Conservation (phyloP, 2,329 filamentous ascomycete genomes). For the Epichloe bromicola region DNA sequence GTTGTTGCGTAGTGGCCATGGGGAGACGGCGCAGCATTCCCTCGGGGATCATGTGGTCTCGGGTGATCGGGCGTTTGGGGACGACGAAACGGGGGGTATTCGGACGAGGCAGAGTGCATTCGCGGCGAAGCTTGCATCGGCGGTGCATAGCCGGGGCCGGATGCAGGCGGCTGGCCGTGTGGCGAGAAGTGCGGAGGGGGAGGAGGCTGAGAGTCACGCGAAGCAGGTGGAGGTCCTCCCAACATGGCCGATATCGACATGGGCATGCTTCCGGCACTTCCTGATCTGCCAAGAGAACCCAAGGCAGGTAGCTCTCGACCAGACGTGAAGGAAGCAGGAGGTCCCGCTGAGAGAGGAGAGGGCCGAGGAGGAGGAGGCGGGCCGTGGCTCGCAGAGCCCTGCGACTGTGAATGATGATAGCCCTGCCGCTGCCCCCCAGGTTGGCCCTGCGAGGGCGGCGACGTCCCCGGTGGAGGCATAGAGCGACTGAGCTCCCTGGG, state of each 20-base stretch:
- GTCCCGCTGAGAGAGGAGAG: slow-evolving; percentile 29
- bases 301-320: slow-evolving; percentile 42
- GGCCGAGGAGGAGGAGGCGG: slow-evolving; percentile 33
- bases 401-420: slow-evolving; percentile 17
- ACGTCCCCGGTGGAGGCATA: slow-evolving; percentile 32
- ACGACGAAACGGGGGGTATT: slow-evolving; percentile 50
- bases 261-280: slow-evolving; percentile 33
- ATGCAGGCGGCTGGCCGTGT: slow-evolving; percentile 25
- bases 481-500: slow-evolving; percentile 23
- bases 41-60: slow-evolving; percentile 38
- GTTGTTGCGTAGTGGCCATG: slow-evolving; percentile 42
- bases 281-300: slow-evolving; percentile 33
- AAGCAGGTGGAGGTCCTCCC: slow-evolving; percentile 33
- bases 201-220: slow-evolving; percentile 26
- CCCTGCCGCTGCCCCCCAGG: slow-evolving; percentile 12
- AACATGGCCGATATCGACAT: slow-evolving; percentile 52
- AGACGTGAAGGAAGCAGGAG: slow-evolving; percentile 31
- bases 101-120: slow-evolving; percentile 40
- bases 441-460: slow-evolving; percentile 26
- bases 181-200: slow-evolving; percentile 29
- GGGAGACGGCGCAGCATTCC: slow-evolving; percentile 33
- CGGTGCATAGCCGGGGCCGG: slow-evolving; percentile 33
- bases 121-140: slow-evolving; percentile 42
- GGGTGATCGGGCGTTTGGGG: slow-evolving; percentile 63
- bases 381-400: slow-evolving; percentile 26